These are phyloP conservation scores for Echeveria elegans DNA, from an alignment of 164 flowering plant species.

Conservation along the genomic window DNA sequence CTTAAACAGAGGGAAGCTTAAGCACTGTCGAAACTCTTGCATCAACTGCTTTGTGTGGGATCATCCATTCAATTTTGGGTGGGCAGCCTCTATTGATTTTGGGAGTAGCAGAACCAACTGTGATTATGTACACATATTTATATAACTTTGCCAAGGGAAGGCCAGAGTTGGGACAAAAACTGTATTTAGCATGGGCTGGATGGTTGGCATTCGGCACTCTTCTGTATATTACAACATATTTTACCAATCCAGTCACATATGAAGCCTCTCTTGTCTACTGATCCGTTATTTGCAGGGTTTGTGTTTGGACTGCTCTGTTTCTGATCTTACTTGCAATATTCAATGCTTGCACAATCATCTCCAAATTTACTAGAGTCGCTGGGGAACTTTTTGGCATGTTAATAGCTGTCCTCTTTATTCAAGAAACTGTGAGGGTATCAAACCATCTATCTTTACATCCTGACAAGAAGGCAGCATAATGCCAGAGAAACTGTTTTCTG, in stretches of 20 bases:
- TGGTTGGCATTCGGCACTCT: conserved; percentile 14
- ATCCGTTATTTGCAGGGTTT: conserved; percentile 31
- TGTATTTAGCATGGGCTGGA: conserved; percentile 36
- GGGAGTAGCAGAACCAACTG: conserved; percentile 44
- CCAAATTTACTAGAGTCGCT: conserved; percentile 47
- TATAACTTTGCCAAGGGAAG: conserved; percentile 30
- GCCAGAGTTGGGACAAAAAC: conserved; percentile 30
- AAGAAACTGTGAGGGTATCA: conserved; percentile 48
- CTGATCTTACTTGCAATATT: conserved; percentile 42
- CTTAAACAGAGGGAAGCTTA: conserved; percentile 10
- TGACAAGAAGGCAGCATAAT: not conserved
- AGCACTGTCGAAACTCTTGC: conserved; percentile 31
- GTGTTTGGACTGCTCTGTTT: conserved; percentile 50
- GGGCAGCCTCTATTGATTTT: conserved; percentile 37
- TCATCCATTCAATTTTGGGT: conserved; percentile 31
- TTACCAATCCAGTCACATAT: not conserved
- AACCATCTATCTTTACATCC: not conserved
- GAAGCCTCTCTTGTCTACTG: not conserved
- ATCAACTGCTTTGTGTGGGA: conserved; percentile 37
- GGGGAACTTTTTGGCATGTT: conserved; percentile 57
- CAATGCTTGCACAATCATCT: conserved; percentile 38
- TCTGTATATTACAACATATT: not conserved
- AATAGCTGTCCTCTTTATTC: conserved; percentile 44
- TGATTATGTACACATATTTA: conserved; percentile 34
- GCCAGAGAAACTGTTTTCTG: not conserved